These are phyloP conservation scores for Candida anglica DNA, from an alignment of 805 yeast species.

Conservation along the genomic window DNA sequence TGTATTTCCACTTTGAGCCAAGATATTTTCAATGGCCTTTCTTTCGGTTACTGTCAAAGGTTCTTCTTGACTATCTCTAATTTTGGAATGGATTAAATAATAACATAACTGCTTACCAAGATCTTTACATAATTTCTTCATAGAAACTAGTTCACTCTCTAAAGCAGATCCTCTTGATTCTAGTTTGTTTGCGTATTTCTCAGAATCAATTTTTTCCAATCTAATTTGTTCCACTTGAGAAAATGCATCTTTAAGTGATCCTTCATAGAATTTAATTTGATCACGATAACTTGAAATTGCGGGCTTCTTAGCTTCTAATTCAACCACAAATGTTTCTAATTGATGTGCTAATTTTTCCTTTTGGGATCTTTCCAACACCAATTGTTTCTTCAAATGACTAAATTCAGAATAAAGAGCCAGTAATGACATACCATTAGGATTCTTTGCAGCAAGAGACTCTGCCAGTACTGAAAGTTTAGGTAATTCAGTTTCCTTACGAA, in stretches of 20 bases:
- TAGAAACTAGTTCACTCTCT: slow-evolving; percentile 42
- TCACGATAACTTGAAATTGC: slow-evolving; percentile 60
- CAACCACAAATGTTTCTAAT: slow-evolving; percentile 66
- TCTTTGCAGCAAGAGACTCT: slow-evolving; percentile 43
- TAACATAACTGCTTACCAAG: slow-evolving; percentile 79
- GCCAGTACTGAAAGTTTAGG: slow-evolving; percentile 56
- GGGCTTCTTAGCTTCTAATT: slow-evolving; percentile 77
- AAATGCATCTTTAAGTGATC: slow-evolving; percentile 48
- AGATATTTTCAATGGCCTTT: slow-evolving; percentile 55
- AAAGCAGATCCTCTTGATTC: slow-evolving; percentile 35
- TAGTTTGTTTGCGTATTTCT: slow-evolving; percentile 33
- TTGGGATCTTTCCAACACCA: slow-evolving; percentile 65
- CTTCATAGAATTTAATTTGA: slow-evolving; percentile 54
- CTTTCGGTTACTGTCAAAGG: slow-evolving; percentile 66
- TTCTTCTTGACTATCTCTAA: slow-evolving; percentile 50
- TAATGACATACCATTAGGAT: slow-evolving; percentile 50
- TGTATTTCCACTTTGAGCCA: slow-evolving; percentile 32
- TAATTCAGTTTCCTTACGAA: slow-evolving; percentile 34
- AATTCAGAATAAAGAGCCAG: slow-evolving; percentile 65
- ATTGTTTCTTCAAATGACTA: slow-evolving; percentile 58
- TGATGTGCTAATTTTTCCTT: slow-evolving; percentile 69
- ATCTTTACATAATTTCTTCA: slow-evolving; percentile 62
- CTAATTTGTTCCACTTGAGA: slow-evolving; percentile 50
- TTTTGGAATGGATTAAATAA: slow-evolving; percentile 61
- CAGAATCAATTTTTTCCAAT: slow-evolving; percentile 44